Evolutionary conservation across 306 rosid genomes (phyloP).

Genomic region (Castanea crenata): DNA sequence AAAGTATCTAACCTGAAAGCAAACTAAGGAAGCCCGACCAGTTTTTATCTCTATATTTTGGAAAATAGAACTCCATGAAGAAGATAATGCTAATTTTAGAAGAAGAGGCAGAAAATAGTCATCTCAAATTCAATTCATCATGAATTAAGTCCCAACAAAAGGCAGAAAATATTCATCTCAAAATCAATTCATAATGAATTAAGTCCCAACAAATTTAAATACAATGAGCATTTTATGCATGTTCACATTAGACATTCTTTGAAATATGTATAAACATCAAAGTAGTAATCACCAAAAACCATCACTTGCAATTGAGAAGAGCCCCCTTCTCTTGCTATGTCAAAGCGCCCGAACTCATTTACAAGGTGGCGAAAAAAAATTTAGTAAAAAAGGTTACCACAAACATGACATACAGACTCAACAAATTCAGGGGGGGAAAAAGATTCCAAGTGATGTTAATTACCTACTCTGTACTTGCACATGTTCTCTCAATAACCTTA

Average conservation of each 20-base stretch:
- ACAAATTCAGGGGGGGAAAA: conserved; percentile 7
- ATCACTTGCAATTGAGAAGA: conserved; percentile 45
- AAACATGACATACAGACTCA: conserved; percentile 45
- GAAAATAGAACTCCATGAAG: not conserved
- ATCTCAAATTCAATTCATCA: not conserved
- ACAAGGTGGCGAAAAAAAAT: conserved; percentile 40
- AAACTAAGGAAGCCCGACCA: not conserved
- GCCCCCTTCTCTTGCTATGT: conserved; percentile 24
- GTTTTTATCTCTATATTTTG: not conserved
- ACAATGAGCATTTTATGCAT: not conserved
- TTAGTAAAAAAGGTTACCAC: conserved; percentile 32
- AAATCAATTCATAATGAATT: not conserved
- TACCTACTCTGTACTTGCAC: conserved; percentile 93
- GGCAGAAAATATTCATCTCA: not conserved
- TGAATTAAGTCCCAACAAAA: no score
- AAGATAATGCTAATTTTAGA: not conserved
- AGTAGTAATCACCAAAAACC: conserved; percentile 29
- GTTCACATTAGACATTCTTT: conserved; percentile 16
- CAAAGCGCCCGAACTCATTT: conserved; percentile 30
- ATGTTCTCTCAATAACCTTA: conserved; percentile 90
- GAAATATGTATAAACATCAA: conserved; percentile 21
- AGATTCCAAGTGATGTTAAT: conserved; percentile 9
- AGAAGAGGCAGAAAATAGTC: not conserved
- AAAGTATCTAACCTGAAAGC: not conserved
- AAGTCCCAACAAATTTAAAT: no score